phyloP scores from a whole-genome alignment of 768 basidiomycete genomes.

The Mycena venus region DNA sequence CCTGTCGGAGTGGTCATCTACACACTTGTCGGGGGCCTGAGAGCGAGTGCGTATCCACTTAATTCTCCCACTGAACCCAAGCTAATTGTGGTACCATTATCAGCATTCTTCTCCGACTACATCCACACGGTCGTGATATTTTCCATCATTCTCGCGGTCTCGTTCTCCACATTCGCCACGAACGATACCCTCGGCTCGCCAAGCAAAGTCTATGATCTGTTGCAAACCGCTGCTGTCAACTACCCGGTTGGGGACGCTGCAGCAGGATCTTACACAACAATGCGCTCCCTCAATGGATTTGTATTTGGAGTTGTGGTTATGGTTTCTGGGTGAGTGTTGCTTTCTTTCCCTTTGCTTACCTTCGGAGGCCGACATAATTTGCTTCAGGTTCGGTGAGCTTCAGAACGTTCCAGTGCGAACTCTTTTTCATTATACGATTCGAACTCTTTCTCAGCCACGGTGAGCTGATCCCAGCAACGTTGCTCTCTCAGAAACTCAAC shows the following conservation, averaged over 20 bases:
- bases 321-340: conserved; percentile 37
- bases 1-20: conserved; percentile 45
- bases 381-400: conserved; percentile 15
- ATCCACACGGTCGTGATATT: conserved; percentile 51
- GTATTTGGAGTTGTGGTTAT: conserved; percentile 41
- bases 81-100: background rate
- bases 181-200: conserved; percentile 26
- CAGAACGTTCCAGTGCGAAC: too few species aligned
- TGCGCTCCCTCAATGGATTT: conserved; percentile 40
- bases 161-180: conserved; percentile 34
- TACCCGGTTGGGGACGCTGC: conserved; percentile 30
- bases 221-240: conserved; percentile 32
- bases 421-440: too few species aligned
- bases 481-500: background rate
- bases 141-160: conserved; percentile 40
- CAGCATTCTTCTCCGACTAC: conserved; percentile 32
- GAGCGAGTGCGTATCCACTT: conserved; percentile 27
- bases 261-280: conserved; percentile 37
- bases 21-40: conserved; percentile 36
- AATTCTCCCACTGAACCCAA: background rate
- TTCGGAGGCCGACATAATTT: background rate
- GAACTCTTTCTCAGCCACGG: background rate
- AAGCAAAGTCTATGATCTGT: conserved; percentile 31
- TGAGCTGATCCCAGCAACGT: background rate
- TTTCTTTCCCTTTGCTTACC: background rate